phyloP scores from a whole-genome alignment of 495 filamentous ascomycete species.

The Jackrogersella multiformis region DNA sequence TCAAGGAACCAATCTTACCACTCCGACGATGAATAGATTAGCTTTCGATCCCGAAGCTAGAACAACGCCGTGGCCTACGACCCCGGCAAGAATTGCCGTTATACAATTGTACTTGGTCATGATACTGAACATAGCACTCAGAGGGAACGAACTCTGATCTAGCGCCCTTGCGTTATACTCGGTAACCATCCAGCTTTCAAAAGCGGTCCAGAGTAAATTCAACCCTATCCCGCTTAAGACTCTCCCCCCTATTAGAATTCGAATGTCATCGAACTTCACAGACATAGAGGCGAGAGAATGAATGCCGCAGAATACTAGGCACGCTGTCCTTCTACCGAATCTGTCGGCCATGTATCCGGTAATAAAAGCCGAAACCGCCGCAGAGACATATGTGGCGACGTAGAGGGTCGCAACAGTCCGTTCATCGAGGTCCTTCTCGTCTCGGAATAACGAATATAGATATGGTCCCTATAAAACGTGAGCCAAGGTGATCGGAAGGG shows the following conservation, averaged over 20 bases:
- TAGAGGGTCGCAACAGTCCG: conserved; percentile 56
- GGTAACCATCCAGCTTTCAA: conserved; percentile 63
- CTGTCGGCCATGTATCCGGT: conserved; percentile 57
- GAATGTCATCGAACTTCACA: conserved; percentile 50
- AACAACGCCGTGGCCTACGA: conserved; percentile 53
- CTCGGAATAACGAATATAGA: conserved; percentile 58
- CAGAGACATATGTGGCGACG: conserved; percentile 55
- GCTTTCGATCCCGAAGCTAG: conserved; percentile 52
- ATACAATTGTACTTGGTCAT: conserved; percentile 57
- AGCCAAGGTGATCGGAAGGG: not conserved
- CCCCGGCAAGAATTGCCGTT: conserved; percentile 52
- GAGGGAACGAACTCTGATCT: conserved; percentile 33
- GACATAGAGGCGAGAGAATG: conserved; percentile 59
- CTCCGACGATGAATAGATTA: conserved; percentile 55
- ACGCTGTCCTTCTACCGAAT: conserved; percentile 53
- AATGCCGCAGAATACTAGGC: conserved; percentile 54
- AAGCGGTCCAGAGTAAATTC: conserved; percentile 57
- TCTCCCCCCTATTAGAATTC: conserved; percentile 53
- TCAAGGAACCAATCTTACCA: conserved; percentile 30
- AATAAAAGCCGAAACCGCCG: conserved; percentile 56
- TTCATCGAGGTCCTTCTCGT: conserved; percentile 57
- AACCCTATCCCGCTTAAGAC: conserved; percentile 56
- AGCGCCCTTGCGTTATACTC: conserved; percentile 53
- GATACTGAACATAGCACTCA: conserved; percentile 55
- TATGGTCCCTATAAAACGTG: conserved; percentile 50